A percentile compares a stretch with the other conserved stretches of the same genome.
Evolutionary conservation across 805 yeast genomes (phyloP).

Genomic region (Kuraishia cidri): DNA sequence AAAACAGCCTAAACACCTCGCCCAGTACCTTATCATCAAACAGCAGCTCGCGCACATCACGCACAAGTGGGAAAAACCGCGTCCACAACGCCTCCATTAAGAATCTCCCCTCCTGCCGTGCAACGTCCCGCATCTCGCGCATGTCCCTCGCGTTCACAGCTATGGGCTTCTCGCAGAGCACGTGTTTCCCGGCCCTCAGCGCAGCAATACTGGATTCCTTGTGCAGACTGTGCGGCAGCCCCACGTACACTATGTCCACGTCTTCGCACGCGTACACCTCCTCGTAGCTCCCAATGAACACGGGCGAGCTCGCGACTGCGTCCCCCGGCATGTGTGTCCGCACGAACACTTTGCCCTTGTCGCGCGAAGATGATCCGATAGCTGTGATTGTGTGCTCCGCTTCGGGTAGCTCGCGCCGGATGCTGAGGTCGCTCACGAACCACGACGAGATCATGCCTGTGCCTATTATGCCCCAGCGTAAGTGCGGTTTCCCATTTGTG

Average conservation of each 20-base stretch:
- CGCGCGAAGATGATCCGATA: conserved; percentile 27
- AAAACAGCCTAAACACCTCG: conserved; percentile 29
- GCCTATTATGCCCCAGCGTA: conserved; percentile 37
- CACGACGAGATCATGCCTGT: conserved; percentile 39
- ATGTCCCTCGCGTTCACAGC: conserved; percentile 38
- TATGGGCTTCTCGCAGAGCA: conserved; percentile 47
- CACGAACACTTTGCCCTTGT: conserved; percentile 26
- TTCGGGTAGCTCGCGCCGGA: conserved; percentile 14
- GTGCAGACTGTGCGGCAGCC: conserved; percentile 46
- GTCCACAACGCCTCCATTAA: conserved; percentile 59
- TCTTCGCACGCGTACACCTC: conserved; percentile 31
- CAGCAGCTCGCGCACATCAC: conserved; percentile 23
- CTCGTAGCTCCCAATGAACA: conserved; percentile 23
- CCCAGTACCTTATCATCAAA: conserved; percentile 35
- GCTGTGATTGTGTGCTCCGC: conserved; percentile 24
- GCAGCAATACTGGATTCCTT: conserved; percentile 33
- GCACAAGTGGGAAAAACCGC: conserved; percentile 38
- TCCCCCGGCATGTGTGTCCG: too few species aligned
- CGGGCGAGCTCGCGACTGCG: conserved; percentile 1
- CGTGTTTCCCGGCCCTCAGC: conserved; percentile 35
- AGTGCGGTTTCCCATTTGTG: too few species aligned
- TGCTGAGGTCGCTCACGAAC: conserved; percentile 26
- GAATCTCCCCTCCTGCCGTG: conserved; percentile 30
- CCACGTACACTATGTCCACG: conserved; percentile 43
- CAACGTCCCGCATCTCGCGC: conserved; percentile 28